Conservation (phyloP, 2,329 filamentous ascomycete genomes). For the Monosporascus cannonballus region DNA sequence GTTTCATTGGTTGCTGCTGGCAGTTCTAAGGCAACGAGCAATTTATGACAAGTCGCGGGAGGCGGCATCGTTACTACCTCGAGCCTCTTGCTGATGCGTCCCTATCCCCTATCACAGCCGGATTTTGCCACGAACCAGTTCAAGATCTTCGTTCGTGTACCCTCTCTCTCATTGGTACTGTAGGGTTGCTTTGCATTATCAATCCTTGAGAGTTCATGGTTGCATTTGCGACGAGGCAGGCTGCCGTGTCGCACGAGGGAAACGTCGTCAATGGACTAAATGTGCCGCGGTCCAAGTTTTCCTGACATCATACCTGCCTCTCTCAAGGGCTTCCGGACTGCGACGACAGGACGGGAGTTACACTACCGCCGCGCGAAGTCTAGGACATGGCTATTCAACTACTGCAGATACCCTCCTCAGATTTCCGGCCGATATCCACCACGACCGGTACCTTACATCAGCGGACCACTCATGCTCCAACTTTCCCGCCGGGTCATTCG, state of each 20-base stretch:
- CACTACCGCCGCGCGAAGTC: conserved; percentile 7
- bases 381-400: conserved; percentile 10
- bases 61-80: background rate
- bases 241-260: background rate
- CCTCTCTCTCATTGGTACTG: background rate
- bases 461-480: conserved; percentile 19
- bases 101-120: background rate
- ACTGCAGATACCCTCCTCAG: background rate
- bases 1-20: too few relatives aligned
- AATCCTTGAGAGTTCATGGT: background rate
- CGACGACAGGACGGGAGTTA: background rate
- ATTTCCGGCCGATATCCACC: conserved; percentile 13
- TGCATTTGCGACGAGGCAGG: background rate
- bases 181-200: background rate
- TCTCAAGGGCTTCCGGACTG: background rate
- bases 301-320: background rate
- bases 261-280: background rate
- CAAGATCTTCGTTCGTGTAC: background rate
- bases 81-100: background rate
- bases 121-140: background rate
- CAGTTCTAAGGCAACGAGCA: too few relatives aligned
- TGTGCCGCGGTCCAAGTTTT: background rate
- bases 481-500: conserved; percentile 16
- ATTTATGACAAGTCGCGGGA: too few relatives aligned
- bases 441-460: conserved; percentile 25